Base-by-base conservation (phyloP, 352 stramenopile species). In the Thalassiosira delicatula region DNA sequence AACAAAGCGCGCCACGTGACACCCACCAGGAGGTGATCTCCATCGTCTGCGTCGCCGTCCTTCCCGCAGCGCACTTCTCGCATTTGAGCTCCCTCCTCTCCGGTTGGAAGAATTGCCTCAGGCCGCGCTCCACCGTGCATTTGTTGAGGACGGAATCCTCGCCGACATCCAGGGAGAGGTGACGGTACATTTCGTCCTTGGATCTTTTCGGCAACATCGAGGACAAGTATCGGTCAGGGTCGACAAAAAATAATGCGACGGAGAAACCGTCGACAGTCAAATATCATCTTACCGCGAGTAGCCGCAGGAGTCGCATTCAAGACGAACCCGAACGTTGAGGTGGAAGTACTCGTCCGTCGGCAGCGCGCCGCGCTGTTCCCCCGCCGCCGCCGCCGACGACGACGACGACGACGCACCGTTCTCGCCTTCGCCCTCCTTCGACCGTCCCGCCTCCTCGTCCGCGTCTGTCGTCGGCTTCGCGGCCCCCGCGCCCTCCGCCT, bases 261-360 rank as follows among this genome's bases (percentile, higher is more conserved):
- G n/a, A n/a, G n/a, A n/a, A n/a, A n/a, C n/a, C n/a, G n/a, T n/a
- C n/a, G n/a, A n/a, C n/a, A n/a, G n/a, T n/a, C n/a, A n/a, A n/a
- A n/a, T n/a, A n/a, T n/a, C 37, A 9, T 57, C 81, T 71, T 73
- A 91, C 79, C 84, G 60, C 19, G 86, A 88, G 68, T 92, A 94
- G 8, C 81, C 71, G 79, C 90, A 94, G 21, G 63, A 84, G 37
- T 90, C 86, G 65, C 90, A 94, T 59, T 87, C 80, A 3, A 93
- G 70, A 51, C 83, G 88, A n/a, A 92, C 87, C 44, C 84, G 40
- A 0, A 93, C 84, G 70, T 87, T 83, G 3, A 92, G 75, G 30
- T 86, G 85, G 62, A 94, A 94, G 59, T 88, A 91, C 23, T 91
- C 76, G 75, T 93, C 88, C 3, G 86, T 93, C n/a, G 85, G 87